phyloP scores from a whole-genome alignment of 2,329 filamentous ascomycete genomes.

The Neonectria faginata region DNA sequence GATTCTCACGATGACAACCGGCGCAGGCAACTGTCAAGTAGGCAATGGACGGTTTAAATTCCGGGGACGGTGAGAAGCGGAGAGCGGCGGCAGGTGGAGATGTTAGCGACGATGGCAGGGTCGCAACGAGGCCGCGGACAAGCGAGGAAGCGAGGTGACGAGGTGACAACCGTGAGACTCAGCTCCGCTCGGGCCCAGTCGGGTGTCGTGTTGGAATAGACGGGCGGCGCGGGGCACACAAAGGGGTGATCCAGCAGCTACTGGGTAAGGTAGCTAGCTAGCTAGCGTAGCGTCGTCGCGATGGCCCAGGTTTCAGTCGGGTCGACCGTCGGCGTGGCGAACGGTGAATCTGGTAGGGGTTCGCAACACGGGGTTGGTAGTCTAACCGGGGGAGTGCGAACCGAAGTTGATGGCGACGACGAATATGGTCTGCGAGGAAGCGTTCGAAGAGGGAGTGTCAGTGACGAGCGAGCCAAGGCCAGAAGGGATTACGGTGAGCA shows the following conservation, averaged over 20 bases:
- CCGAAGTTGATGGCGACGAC: conserved; percentile 18
- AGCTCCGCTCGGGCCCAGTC: conserved; percentile 44
- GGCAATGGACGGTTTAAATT: conserved; percentile 29
- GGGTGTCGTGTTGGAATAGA: conserved; percentile 40
- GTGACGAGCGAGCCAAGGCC: conserved; percentile 13
- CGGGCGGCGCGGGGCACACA: conserved; percentile 44
- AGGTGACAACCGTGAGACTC: conserved; percentile 37
- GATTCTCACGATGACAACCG: conserved; percentile 30
- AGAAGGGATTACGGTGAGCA: conserved; percentile 22
- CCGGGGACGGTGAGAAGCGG: conserved; percentile 17
- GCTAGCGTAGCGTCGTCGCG: conserved; percentile 37
- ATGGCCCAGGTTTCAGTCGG: conserved; percentile 46
- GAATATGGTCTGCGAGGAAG: conserved; percentile 29
- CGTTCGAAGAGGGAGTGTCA: conserved; percentile 23
- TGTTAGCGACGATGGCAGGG: conserved; percentile 29
- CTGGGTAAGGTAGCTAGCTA: conserved; percentile 30
- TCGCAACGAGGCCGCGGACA: conserved; percentile 29
- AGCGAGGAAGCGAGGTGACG: conserved; percentile 21
- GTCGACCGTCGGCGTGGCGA: conserved; percentile 36
- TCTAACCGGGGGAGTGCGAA: conserved; percentile 22
- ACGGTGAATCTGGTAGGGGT: conserved; percentile 45
- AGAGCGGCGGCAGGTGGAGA: conserved; percentile 23
- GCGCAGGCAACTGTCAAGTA: conserved; percentile 16
- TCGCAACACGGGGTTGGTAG: conserved; percentile 37
- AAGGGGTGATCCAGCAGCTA: conserved; percentile 31